These are phyloP conservation scores for Raddia guianensis DNA, from an alignment of 176 grass and related monocot species.

Conservation along the genomic window DNA sequence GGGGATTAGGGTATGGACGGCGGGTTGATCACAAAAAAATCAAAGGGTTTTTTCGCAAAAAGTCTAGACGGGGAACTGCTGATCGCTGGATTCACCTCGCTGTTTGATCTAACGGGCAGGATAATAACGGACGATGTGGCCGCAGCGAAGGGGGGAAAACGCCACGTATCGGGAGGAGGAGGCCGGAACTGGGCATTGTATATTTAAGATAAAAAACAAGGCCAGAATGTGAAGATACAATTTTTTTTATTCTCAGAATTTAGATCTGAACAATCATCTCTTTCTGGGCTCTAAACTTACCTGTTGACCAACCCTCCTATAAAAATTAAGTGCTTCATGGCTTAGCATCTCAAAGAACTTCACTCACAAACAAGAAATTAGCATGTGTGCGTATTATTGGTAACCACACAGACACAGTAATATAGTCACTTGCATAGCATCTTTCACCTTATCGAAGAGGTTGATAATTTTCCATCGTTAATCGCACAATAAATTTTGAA, in stretches of 20 bases:
- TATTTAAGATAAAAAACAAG: conserved; percentile 37
- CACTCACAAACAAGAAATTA: conserved; percentile 36
- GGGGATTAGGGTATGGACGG: no score
- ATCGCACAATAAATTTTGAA: conserved; percentile 99
- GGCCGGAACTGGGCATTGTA: no score
- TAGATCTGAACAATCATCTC: not conserved
- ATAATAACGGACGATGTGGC: no score
- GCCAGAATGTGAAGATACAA: not conserved
- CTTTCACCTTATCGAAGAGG: conserved; percentile 95
- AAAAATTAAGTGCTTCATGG: conserved; percentile 94
- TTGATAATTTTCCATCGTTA: conserved; percentile 98
- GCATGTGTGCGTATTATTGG: conserved; percentile 2
- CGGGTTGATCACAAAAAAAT: no score
- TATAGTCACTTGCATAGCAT: conserved; percentile 16
- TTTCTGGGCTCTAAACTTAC: conserved; percentile 36
- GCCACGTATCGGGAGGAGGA: no score
- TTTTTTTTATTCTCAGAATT: conserved; percentile 1
- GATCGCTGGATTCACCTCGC: no score
- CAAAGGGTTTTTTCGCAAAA: no score
- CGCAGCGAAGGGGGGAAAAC: no score
- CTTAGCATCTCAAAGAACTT: conserved; percentile 99
- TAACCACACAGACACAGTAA: conserved; percentile 13
- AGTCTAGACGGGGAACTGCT: no score
- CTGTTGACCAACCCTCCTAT: conserved; percentile 95
- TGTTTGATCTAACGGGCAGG: no score